Base-by-base conservation (phyloP, 2,329 filamentous ascomycete species). In the Ascochyta pisi region DNA sequence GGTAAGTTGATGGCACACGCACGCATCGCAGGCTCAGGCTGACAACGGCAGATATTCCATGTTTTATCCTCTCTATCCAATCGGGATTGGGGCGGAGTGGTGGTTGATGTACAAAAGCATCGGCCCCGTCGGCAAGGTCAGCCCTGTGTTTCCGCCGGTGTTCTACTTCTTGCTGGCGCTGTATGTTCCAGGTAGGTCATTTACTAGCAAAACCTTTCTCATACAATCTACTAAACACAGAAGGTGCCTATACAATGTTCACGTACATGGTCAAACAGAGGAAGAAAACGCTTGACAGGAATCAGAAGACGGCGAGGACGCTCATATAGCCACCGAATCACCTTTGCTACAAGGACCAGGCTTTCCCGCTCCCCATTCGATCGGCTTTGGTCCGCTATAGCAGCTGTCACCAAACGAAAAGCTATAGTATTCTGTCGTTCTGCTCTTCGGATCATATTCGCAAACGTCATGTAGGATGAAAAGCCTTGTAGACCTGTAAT, bases 221-320 rank as follows among this genome's bases (percentile, higher is more conserved):
- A 15, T 13, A 3, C 10, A 23, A n/a, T 10, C 2, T 3, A 6
- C 13, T 2, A 19, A 19, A 10, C 3, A 31, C 10, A 2, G 4
- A 42, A 68, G 67, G 67, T 1, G 54, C 67, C 12, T 69, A 65
- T 9, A 65, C 46, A 1, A 69, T 70, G 67, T 70, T 67, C 31
- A 68, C 65, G 12, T 66, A 70, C 27, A 70, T 70, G 67, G 58
- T 70, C 15, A 66, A 62, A 48, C 67, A 69, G 41, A 59, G 66
- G 24, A 61, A 31, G 37, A 70, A 69, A 54, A 59, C 55, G 2
- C 47, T 70, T 6, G 54, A 54, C 2, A 39, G 22, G 9, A 7
- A 6, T 1, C 42, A 27, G 27, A 51, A 52, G 35, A 40, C 7
- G 3, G 41, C 7, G 12, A 45, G 13, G 13, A 4, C 6, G 12